phyloP scores from a whole-genome alignment of 768 basidiomycete genomes.

The Rhodotorula kratochvilovae region DNA sequence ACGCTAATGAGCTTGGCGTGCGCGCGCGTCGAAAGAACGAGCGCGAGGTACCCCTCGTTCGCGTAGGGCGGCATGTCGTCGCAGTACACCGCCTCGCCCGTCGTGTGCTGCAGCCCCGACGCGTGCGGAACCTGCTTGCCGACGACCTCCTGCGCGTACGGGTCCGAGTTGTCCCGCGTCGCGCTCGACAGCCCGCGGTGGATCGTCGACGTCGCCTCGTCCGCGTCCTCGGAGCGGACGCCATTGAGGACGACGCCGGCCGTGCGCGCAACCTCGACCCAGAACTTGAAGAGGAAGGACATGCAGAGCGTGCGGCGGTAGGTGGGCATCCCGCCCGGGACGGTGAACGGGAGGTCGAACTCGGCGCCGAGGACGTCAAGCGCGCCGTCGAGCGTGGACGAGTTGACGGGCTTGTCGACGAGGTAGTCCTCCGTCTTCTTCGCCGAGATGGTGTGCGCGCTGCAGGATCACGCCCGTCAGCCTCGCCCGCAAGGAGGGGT shows the following conservation, averaged over 20 bases:
- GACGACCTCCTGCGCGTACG: slow-evolving; percentile 38
- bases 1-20: slow-evolving; percentile 43
- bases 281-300: slow-evolving; percentile 43
- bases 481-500: too few species aligned
- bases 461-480: background rate
- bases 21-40: slow-evolving; percentile 38
- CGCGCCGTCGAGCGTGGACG: slow-evolving; percentile 35
- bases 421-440: slow-evolving; percentile 35
- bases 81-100: slow-evolving; percentile 41
- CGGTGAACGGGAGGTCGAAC: slow-evolving; percentile 38
- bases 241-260: slow-evolving; percentile 26
- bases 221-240: background rate
- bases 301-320: slow-evolving; percentile 41
- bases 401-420: slow-evolving; percentile 26
- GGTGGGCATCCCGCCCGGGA: slow-evolving; percentile 43
- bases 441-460: slow-evolving; percentile 36
- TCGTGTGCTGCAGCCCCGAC: slow-evolving; percentile 41
- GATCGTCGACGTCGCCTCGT: slow-evolving; percentile 23
- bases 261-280: slow-evolving; percentile 32
- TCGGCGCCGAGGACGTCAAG: slow-evolving; percentile 38
- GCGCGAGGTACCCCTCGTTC: slow-evolving; percentile 39
- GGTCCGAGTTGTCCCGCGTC: slow-evolving; percentile 41
- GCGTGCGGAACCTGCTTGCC: slow-evolving; percentile 39
- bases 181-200: slow-evolving; percentile 33
- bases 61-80: slow-evolving; percentile 40